Evolutionary conservation across 345 rosid genomes (phyloP).

Genomic region (Zanthoxylum bungeanum): DNA sequence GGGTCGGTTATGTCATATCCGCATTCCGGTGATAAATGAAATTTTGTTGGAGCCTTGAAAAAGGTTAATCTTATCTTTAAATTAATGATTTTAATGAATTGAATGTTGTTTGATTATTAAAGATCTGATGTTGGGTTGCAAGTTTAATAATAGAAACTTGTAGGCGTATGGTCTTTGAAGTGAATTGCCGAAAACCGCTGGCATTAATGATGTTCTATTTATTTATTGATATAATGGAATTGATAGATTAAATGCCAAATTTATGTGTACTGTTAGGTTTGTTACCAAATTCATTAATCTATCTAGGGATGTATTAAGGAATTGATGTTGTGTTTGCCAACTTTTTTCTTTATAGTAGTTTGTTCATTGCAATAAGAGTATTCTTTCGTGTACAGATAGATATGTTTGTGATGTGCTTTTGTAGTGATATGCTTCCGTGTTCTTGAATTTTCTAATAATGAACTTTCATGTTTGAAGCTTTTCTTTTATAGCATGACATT

Average conservation of each 20-base stretch:
- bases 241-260: not conserved
- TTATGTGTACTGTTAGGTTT: not conserved
- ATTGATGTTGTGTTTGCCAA: not conserved
- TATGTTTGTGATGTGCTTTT: not conserved
- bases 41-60: not conserved
- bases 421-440: slow-evolving; percentile 13
- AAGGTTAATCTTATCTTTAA: not conserved
- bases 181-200: not conserved
- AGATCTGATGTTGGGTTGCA: not conserved
- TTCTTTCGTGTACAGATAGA: not conserved
- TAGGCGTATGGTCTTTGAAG: not conserved
- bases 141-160: not conserved
- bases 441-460: slow-evolving; percentile 12
- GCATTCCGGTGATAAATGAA: slow-evolving; percentile 50
- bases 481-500: not conserved
- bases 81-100: not conserved
- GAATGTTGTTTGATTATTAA: not conserved
- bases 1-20: slow-evolving; percentile 54
- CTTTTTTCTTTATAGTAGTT: not conserved
- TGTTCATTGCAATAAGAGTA: not conserved
- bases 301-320: not conserved
- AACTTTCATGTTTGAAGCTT: slow-evolving; percentile 16
- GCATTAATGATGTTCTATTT: not conserved
- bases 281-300: not conserved
- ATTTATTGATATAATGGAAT: not conserved